Base-by-base conservation (phyloP, 1,284 basidiomycete species). In the Hortiboletus rubellus region DNA sequence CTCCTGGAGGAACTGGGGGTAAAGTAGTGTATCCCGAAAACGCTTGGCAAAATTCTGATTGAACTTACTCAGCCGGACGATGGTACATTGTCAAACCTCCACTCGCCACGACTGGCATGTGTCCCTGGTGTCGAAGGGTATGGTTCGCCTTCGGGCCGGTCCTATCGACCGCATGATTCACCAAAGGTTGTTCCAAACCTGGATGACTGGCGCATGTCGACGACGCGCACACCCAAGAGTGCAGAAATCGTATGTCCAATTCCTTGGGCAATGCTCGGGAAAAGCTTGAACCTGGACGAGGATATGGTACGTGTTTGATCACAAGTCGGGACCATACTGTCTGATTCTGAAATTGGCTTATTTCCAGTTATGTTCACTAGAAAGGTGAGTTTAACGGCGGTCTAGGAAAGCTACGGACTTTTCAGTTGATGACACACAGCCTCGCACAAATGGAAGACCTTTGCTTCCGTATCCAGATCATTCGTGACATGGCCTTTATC, bases 401-500 rank as follows among this genome's bases (percentile, higher is more conserved):
- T 9, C 49, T 37, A 33, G 17, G 52, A 37, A 33, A 24, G 14
- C 22, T 10, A 36, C 24, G n/a, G 38, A 45, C 40, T 10, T 12
- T 33, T 46, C 18, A 14, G 30, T 33, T 42, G 38, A 52, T 10
- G 42, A 46, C 4, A 6, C 36, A 42, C 52, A 82, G 79, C 44
- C 68, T 79, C 42, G 59, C 68, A 43, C 62, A 61, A 8, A 64
- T 63, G 46, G 54, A 64, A 11, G 72, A 75, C 6, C 66, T 75
- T n/a, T 70, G 75, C 48, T 65, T 78, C 36, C 74, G 76, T 11
- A 49, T 82, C 7, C 70, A 75, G 44, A 72, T 76, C 24, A 60
- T 67, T 34, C 50, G 53, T 2, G 61, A 78, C 30, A 63, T 78
- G 55, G 80, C 76, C 0, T 86, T 85, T 59, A 46, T 84, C 9